phyloP scores from a whole-genome alignment of 768 basidiomycete species.

The Xanthoconium stramineum region DNA sequence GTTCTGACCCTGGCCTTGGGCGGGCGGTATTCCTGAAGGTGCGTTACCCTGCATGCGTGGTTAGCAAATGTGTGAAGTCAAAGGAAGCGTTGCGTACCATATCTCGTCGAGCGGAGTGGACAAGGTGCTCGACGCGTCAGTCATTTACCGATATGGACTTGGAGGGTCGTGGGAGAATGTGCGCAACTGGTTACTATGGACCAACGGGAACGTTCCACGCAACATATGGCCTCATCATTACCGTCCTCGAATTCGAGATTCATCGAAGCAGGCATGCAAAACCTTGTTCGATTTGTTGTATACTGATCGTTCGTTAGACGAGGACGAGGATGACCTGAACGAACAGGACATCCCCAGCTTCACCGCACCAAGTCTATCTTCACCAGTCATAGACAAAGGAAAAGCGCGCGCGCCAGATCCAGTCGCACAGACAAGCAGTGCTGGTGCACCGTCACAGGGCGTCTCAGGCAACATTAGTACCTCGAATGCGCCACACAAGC shows the following conservation, averaged over 20 bases:
- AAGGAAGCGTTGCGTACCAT: slow-evolving; percentile 22
- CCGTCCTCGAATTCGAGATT: slow-evolving; percentile 71
- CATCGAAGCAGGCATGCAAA: slow-evolving; percentile 66
- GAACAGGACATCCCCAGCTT: slow-evolving; percentile 81
- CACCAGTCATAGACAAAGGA: slow-evolving; percentile 59
- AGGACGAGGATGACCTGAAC: slow-evolving; percentile 74
- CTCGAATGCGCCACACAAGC: slow-evolving; percentile 37
- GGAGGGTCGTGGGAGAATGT: slow-evolving; percentile 21
- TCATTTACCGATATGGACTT: slow-evolving; percentile 37
- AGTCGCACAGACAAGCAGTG: slow-evolving; percentile 40
- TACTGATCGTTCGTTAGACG: slow-evolving; percentile 40
- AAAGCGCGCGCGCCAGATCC: slow-evolving; percentile 63
- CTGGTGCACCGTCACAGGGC: slow-evolving; percentile 32
- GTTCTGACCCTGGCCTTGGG: slow-evolving; percentile 40
- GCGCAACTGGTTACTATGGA: slow-evolving; percentile 18
- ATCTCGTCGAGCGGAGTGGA: slow-evolving; percentile 1
- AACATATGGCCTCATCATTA: slow-evolving; percentile 37
- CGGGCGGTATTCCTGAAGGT: slow-evolving; percentile 54
- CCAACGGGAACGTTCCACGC: neutral
- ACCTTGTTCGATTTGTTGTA: neutral
- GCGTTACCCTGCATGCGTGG: slow-evolving; percentile 60
- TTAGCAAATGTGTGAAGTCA: slow-evolving; percentile 3
- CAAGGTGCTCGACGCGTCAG: slow-evolving; percentile 46
- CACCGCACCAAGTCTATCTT: slow-evolving; percentile 56
- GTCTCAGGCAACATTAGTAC: slow-evolving; percentile 75